phyloP scores from a whole-genome alignment of 208 protist genomes.

The Trypanosoma brucei region DNA sequence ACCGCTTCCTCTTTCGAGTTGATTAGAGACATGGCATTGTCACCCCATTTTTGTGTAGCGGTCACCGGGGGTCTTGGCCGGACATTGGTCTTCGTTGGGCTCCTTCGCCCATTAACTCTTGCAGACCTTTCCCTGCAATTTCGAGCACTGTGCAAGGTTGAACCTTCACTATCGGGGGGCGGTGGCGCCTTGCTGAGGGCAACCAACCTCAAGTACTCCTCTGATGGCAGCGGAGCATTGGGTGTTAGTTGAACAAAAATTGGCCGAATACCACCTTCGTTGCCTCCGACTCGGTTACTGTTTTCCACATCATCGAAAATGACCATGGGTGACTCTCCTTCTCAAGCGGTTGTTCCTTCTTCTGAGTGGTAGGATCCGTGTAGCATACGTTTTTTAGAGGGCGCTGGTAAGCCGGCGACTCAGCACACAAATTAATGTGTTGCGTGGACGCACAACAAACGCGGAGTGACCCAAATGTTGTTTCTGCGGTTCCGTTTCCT shows the following conservation, averaged over 20 bases:
- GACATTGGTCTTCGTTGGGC: too few species aligned
- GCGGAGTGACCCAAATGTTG: too few species aligned
- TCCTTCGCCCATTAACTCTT: background rate
- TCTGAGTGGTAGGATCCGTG: too few species aligned
- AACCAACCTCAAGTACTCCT: conserved; percentile 69
- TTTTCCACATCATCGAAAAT: background rate
- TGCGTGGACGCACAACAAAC: too few species aligned
- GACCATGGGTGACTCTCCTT: background rate
- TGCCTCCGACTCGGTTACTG: background rate
- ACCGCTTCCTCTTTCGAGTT: conserved; percentile 9
- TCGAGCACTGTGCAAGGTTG: background rate
- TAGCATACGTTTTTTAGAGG: too few species aligned
- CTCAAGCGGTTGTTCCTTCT: too few species aligned
- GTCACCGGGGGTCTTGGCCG: too few species aligned
- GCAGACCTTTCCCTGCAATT: background rate
- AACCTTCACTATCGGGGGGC: background rate
- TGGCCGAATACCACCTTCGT: conserved; percentile 9
- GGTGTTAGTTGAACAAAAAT: conserved; percentile 28
- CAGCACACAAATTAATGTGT: too few species aligned
- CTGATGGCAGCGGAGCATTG: conserved; percentile 29
- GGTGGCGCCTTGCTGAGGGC: conserved; percentile 15
- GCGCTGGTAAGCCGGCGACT: too few species aligned
- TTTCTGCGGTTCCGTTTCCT: too few species aligned
- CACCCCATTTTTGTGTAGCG: background rate
- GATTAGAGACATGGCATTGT: background rate